Conservation (phyloP, 352 stramenopile species). For the Globisporangium camurandrum region DNA sequence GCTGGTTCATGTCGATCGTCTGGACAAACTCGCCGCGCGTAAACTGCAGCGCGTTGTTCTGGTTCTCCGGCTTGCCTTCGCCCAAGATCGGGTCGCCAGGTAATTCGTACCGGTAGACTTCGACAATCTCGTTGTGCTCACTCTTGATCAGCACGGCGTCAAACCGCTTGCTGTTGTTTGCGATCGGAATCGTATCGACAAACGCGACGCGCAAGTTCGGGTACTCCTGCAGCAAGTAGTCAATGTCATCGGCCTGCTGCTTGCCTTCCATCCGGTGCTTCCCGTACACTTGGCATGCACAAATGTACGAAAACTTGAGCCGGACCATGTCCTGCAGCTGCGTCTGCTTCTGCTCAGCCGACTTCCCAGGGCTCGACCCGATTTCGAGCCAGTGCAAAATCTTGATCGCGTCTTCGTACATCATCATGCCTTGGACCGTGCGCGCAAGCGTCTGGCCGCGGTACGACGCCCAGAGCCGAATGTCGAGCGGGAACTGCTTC, state of each 20-base stretch:
- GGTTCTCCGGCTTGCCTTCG: conserved; percentile 81
- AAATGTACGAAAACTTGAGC: conserved; percentile 82
- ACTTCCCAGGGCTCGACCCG: conserved; percentile 53
- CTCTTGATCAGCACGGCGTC: conserved; percentile 68
- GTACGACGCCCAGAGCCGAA: conserved; percentile 72
- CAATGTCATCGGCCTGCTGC: conserved; percentile 59
- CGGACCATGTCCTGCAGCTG: conserved; percentile 76
- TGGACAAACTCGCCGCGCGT: conserved; percentile 80
- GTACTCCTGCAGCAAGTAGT: conserved; percentile 68
- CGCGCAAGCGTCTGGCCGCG: conserved; percentile 66
- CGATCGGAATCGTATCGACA: conserved; percentile 51
- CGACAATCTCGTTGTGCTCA: conserved; percentile 55
- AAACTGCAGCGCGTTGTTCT: conserved; percentile 78
- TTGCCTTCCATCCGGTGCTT: conserved; percentile 69
- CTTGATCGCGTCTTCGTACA: conserved; percentile 80
- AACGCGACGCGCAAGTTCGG: conserved; percentile 77
- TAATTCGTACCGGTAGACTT: conserved; percentile 76
- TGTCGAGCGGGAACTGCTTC: conserved; percentile 54
- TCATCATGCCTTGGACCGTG: conserved; percentile 77
- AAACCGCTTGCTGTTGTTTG: conserved; percentile 29
- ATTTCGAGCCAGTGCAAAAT: conserved; percentile 80
- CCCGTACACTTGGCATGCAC: conserved; percentile 77
- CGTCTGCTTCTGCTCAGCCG: conserved; percentile 61
- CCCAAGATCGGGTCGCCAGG: conserved; percentile 75
- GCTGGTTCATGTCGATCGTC: conserved; percentile 88